Evolutionary conservation across 495 filamentous ascomycete genomes (phyloP).

Genomic region (Jackrogersella minutella): DNA sequence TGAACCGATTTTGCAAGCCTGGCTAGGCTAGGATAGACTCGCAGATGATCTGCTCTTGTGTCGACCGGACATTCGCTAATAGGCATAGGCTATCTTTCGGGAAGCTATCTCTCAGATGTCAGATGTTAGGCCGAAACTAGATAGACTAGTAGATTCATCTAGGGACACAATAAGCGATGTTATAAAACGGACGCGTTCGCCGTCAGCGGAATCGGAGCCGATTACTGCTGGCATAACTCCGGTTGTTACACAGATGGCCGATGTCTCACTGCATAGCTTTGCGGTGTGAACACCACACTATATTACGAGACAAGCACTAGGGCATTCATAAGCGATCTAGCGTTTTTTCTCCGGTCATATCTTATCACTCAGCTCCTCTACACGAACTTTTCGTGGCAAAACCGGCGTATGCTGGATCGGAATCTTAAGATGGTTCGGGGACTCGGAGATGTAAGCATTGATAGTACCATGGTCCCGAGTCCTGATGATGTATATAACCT

Average conservation of each 20-base stretch:
- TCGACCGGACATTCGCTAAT: constrained; percentile 28
- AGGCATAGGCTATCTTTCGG: constrained; percentile 33
- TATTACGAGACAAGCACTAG: constrained; percentile 13
- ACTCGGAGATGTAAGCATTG: constrained; percentile 7
- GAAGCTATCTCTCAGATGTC: constrained; percentile 32
- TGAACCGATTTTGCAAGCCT: constrained; percentile 23
- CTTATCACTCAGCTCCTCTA: background rate
- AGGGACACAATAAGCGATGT: no score
- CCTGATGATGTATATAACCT: background rate
- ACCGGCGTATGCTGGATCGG: background rate
- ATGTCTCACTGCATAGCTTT: constrained; percentile 14
- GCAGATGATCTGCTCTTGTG: constrained; percentile 35
- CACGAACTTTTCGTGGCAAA: background rate
- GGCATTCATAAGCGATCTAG: constrained; percentile 30
- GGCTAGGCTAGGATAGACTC: constrained; percentile 34
- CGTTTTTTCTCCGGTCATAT: background rate
- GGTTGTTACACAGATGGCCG: constrained; percentile 14
- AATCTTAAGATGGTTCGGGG: background rate
- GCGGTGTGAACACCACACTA: constrained; percentile 22
- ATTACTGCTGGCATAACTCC: constrained; percentile 11
- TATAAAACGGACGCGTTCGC: constrained; percentile 3
- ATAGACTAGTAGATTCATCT: constrained; percentile 19
- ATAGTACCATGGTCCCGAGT: background rate
- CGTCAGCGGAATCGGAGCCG: constrained; percentile 36
- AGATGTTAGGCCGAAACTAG: constrained; percentile 35